Conservation (phyloP, 2,329 filamentous ascomycete genomes). For the Ploettnerulaceae sp. region DNA sequence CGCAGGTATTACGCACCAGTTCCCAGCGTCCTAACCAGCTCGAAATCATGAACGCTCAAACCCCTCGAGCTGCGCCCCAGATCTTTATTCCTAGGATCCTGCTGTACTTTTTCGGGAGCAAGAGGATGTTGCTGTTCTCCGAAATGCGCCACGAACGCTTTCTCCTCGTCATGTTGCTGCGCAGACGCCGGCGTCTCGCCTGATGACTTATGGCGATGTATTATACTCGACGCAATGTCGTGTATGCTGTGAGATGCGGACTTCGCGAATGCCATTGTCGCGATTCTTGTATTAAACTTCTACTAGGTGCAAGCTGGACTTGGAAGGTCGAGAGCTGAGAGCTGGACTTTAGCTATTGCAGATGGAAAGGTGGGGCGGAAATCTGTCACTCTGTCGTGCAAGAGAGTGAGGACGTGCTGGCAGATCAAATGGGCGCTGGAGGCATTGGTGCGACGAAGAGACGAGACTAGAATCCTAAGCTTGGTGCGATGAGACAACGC, state of each 20-base stretch:
- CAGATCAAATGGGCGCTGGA: conserved; percentile 1
- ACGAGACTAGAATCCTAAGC: conserved; percentile 2
- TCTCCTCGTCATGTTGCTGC: conserved; percentile 25
- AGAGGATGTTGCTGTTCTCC: conserved; percentile 19
- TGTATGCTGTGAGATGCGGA: conserved; percentile 9
- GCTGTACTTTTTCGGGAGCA: conserved; percentile 24
- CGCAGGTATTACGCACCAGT: conserved; percentile 51
- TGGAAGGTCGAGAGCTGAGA: neutral
- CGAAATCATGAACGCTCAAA: conserved; percentile 56
- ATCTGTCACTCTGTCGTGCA: neutral
- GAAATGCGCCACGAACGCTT: conserved; percentile 29
- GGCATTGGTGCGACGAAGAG: conserved; percentile 9
- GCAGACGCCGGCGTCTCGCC: conserved; percentile 3
- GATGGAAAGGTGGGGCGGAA: conserved; percentile 3
- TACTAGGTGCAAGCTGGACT: neutral
- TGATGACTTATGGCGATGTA: conserved; percentile 7
- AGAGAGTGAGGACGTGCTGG: conserved; percentile 1
- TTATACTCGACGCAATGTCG: conserved; percentile 7
- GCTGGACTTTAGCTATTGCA: neutral
- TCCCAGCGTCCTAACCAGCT: conserved; percentile 68
- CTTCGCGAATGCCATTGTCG: conserved; percentile 7
- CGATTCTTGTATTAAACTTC: neutral
- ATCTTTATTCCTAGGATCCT: conserved; percentile 27
- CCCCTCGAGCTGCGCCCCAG: conserved; percentile 27
- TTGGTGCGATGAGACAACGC: conserved; percentile 1